Evolutionary conservation across 352 stramenopile species (phyloP).

Genomic region (Globisporangium uncinulatum): DNA sequence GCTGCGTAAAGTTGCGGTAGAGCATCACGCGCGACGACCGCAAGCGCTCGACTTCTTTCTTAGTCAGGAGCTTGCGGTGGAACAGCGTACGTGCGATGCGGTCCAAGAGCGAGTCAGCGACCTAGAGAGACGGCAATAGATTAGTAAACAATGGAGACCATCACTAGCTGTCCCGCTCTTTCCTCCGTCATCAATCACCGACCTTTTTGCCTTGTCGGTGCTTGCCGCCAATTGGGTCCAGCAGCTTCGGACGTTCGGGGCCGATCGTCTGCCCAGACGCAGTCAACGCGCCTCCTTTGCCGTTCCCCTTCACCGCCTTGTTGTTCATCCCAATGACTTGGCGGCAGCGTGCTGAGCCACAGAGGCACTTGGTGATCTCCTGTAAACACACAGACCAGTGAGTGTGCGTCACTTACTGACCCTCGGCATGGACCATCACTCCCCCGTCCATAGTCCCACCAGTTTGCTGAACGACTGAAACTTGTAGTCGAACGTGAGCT

Average conservation of each 20-base stretch:
- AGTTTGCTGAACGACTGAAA: slow-evolving; percentile 60
- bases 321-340: slow-evolving; percentile 75
- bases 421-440: background rate
- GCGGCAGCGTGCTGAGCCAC: slow-evolving; percentile 52
- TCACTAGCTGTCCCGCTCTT: too few species aligned
- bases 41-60: slow-evolving; percentile 37
- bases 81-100: slow-evolving; percentile 38
- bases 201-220: slow-evolving; percentile 40
- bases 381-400: slow-evolving; percentile 12
- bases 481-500: slow-evolving; percentile 97
- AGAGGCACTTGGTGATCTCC: slow-evolving; percentile 73
- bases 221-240: slow-evolving; percentile 40
- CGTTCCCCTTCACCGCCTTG: slow-evolving; percentile 21
- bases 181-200: too few species aligned
- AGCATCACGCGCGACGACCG: slow-evolving; percentile 52
- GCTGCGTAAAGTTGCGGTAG: slow-evolving; percentile 41
- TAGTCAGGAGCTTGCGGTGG: slow-evolving; percentile 41
- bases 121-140: slow-evolving; percentile 19
- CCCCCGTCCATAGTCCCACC: slow-evolving; percentile 14
- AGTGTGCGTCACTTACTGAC: slow-evolving; percentile 19
- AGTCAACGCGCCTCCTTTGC: slow-evolving; percentile 7
- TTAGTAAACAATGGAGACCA: background rate
- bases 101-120: slow-evolving; percentile 51
- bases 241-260: slow-evolving; percentile 19
- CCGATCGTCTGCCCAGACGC: background rate